Conservation (phyloP, 2,329 filamentous ascomycete genomes). For the Gyromitra esculenta region DNA sequence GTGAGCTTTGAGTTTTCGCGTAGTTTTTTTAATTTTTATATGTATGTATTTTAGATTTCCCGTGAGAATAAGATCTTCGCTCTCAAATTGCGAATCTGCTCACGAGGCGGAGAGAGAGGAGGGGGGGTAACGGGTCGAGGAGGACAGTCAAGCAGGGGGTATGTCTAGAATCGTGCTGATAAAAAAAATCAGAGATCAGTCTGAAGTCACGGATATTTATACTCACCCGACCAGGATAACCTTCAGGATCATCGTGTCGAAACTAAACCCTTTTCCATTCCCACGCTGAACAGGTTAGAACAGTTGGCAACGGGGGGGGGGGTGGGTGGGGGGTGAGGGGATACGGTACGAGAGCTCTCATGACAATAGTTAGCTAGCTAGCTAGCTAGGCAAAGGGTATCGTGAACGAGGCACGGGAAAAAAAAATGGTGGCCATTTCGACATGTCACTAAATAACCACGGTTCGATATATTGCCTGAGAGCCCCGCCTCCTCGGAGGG, state of each 20-base stretch:
- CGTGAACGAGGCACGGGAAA: constrained; percentile 38
- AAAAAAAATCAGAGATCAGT: constrained; percentile 28
- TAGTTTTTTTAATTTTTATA: background rate
- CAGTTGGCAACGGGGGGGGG: constrained; percentile 40
- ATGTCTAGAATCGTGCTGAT: constrained; percentile 18
- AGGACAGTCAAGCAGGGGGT: background rate
- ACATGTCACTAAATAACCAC: constrained; percentile 48
- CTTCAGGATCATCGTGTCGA: constrained; percentile 22
- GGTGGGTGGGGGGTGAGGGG: constrained; percentile 42
- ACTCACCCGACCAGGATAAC: constrained; percentile 38
- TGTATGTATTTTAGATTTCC: too few relatives aligned
- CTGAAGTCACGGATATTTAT: constrained; percentile 49
- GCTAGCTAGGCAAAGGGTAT: constrained; percentile 19
- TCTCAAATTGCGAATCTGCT: background rate
- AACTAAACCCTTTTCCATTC: constrained; percentile 42
- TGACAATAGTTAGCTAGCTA: too few relatives aligned
- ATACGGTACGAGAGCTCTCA: constrained; percentile 32
- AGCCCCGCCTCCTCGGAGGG: constrained; percentile 8
- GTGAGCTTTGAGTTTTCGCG: background rate
- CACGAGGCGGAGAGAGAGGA: background rate
- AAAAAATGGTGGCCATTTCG: constrained; percentile 38
- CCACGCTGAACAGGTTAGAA: constrained; percentile 16
- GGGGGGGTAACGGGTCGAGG: background rate
- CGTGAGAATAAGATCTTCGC: background rate
- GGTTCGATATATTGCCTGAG: constrained; percentile 28